Conservation (phyloP, 768 basidiomycete species). For the Pholiota conissans region DNA sequence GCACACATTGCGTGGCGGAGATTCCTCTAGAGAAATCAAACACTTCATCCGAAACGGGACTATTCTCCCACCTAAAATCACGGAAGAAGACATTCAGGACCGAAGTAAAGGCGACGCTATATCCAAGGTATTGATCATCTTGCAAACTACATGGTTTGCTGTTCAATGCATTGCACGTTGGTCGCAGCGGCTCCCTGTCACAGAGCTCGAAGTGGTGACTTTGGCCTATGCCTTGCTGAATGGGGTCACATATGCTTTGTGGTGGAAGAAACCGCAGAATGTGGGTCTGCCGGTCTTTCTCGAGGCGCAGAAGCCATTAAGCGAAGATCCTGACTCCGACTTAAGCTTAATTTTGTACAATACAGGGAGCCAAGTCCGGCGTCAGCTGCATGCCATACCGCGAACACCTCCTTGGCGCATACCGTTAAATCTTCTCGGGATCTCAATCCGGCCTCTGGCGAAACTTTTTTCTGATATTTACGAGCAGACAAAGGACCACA, state of each 20-base stretch:
- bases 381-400: too few relatives aligned
- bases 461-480: too few relatives aligned
- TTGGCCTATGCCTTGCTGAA: conserved; percentile 32
- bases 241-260: conserved; percentile 29
- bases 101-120: conserved; percentile 33
- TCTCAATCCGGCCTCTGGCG: too few relatives aligned
- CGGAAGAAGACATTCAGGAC: conserved; percentile 21
- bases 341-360: too few relatives aligned
- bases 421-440: too few relatives aligned
- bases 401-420: too few relatives aligned
- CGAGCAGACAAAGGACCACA: too few relatives aligned
- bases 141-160: conserved; percentile 37
- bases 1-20: neutral
- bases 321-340: too few relatives aligned
- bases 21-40: too few relatives aligned
- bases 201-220: conserved; percentile 36
- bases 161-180: conserved; percentile 27
- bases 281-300: conserved; percentile 13
- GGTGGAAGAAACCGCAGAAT: conserved; percentile 42
- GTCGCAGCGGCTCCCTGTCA: conserved; percentile 24
- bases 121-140: conserved; percentile 31
- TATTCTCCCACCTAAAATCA: conserved; percentile 17
- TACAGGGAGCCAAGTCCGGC: too few relatives aligned
- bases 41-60: conserved; percentile 7
- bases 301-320: too few relatives aligned